These are phyloP conservation scores for Sodiomyces alkalinus DNA, from an alignment of 2,329 filamentous ascomycete genomes.

Conservation along the genomic window DNA sequence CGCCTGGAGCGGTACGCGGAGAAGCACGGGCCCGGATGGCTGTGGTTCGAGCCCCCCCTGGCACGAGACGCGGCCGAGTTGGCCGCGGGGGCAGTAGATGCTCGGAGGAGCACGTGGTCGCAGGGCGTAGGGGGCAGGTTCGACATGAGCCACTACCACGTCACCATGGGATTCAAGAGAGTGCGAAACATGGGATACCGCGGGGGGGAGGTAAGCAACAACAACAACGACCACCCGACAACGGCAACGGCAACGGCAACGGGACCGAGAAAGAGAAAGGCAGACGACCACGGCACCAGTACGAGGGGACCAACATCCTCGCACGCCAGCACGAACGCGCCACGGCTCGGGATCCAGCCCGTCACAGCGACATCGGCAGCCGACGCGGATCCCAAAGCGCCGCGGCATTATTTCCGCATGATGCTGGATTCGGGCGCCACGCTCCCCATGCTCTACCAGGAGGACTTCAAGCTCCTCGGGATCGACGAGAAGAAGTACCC, in stretches of 20 bases:
- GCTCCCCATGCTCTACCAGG: conserved; percentile 18
- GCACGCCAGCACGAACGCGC: background rate
- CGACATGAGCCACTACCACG: conserved; percentile 15
- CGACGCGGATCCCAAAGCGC: conserved; percentile 7
- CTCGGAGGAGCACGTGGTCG: conserved; percentile 15
- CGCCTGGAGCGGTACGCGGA: conserved; percentile 22
- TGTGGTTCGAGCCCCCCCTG: conserved; percentile 30
- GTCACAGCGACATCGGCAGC: too few species aligned
- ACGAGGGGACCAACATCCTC: background rate
- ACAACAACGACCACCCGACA: background rate
- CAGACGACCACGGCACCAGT: background rate
- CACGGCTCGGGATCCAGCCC: too few species aligned
- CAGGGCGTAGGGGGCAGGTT: conserved; percentile 12
- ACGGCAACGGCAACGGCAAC: background rate
- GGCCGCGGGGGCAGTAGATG: conserved; percentile 7
- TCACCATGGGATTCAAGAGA: conserved; percentile 15
- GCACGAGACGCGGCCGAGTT: conserved; percentile 8
- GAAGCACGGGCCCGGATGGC: conserved; percentile 22
- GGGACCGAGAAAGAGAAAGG: background rate
- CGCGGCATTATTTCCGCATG: conserved; percentile 16
- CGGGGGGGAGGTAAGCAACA: background rate
- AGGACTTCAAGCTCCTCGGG: conserved; percentile 19
- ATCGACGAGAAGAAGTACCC: conserved; percentile 19
- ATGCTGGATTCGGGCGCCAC: conserved; percentile 28
- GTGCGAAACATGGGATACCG: background rate